Percentiles rank a stretch among this genome's conserved stretches.
Evolutionary conservation across 2,329 filamentous ascomycete genomes (phyloP).

Genomic region (Xylariaceae sp.): DNA sequence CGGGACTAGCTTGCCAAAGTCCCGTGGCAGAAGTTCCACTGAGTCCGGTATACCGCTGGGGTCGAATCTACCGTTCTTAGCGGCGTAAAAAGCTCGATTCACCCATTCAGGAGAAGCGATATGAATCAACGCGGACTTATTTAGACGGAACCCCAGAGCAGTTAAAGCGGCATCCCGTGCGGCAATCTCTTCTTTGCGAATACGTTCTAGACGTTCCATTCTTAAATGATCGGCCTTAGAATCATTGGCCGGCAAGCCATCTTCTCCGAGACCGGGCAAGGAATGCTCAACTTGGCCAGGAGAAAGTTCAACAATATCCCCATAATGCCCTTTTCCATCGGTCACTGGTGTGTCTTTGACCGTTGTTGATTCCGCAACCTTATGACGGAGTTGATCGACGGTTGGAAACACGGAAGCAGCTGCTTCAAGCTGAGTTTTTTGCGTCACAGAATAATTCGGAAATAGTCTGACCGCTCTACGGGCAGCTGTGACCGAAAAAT

Average conservation of each 20-base stretch:
- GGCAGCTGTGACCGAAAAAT: slow-evolving; percentile 4
- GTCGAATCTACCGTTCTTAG: slow-evolving; percentile 11
- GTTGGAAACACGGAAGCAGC: neutral
- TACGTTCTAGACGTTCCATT: slow-evolving; percentile 11
- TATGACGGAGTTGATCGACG: slow-evolving; percentile 1
- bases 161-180: slow-evolving; percentile 12
- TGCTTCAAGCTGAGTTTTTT: neutral
- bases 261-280: slow-evolving; percentile 23
- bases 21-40: slow-evolving; percentile 47
- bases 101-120: slow-evolving; percentile 23
- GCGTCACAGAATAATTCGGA: slow-evolving; percentile 1
- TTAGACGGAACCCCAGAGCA: slow-evolving; percentile 23
- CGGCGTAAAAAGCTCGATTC: slow-evolving; percentile 17
- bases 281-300: slow-evolving; percentile 21
- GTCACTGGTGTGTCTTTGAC: neutral
- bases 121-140: slow-evolving; percentile 20
- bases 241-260: slow-evolving; percentile 9
- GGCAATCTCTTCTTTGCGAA: slow-evolving; percentile 13
- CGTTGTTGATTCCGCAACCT: neutral
- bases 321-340: slow-evolving; percentile 13
- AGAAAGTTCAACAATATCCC: slow-evolving; percentile 22
- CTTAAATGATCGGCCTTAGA: slow-evolving; percentile 15
- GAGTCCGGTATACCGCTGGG: slow-evolving; percentile 36
- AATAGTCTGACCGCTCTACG: slow-evolving; percentile 14
- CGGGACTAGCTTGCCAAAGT: slow-evolving; percentile 58